A percentile compares a stretch with the other conserved stretches of the same genome.
Conservation (phyloP, 768 basidiomycete species). For the Austroboletus eburneus region DNA sequence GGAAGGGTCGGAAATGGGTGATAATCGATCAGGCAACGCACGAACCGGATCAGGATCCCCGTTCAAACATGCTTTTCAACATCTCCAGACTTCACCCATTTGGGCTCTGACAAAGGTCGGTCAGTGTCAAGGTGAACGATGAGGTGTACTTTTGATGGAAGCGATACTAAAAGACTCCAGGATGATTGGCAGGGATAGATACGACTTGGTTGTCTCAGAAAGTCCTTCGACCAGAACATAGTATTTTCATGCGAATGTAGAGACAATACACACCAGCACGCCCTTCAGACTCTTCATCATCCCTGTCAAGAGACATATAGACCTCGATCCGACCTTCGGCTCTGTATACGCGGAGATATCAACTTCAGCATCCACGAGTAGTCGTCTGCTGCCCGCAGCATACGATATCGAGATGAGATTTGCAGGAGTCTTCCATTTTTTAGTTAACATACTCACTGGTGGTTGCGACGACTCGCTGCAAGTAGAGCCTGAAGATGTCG, state of each 20-base stretch:
- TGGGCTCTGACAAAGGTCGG: constrained; percentile 89
- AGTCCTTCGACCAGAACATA: constrained; percentile 63
- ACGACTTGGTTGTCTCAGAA: constrained; percentile 68
- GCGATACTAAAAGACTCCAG: constrained; percentile 40
- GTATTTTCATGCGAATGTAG: constrained; percentile 6
- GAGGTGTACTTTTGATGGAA: constrained; percentile 59
- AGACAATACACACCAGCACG: constrained; percentile 55
- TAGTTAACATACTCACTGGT: constrained; percentile 24
- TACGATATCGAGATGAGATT: constrained; percentile 95
- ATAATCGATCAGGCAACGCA: constrained; percentile 12
- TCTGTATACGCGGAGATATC: constrained; percentile 74
- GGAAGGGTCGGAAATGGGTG: constrained; percentile 2
- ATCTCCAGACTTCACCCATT: constrained; percentile 95
- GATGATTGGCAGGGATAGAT: constrained; percentile 52
- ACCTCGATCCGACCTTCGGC: constrained; percentile 86
- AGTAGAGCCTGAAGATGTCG: constrained; percentile 33
- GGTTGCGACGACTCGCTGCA: constrained; percentile 43
- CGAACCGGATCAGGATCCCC: constrained; percentile 94
- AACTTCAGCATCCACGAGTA: constrained; percentile 86
- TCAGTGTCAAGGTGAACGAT: constrained; percentile 79
- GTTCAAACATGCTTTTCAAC: constrained; percentile 79
- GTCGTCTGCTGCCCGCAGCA: constrained; percentile 78
- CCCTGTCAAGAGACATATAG: constrained; percentile 52
- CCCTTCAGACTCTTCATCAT: constrained; percentile 62
- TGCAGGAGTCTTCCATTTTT: constrained; percentile 50